These are phyloP conservation scores for Phyllostachys edulis DNA, from an alignment of 176 grass and related monocot genomes.

Conservation along the genomic window DNA sequence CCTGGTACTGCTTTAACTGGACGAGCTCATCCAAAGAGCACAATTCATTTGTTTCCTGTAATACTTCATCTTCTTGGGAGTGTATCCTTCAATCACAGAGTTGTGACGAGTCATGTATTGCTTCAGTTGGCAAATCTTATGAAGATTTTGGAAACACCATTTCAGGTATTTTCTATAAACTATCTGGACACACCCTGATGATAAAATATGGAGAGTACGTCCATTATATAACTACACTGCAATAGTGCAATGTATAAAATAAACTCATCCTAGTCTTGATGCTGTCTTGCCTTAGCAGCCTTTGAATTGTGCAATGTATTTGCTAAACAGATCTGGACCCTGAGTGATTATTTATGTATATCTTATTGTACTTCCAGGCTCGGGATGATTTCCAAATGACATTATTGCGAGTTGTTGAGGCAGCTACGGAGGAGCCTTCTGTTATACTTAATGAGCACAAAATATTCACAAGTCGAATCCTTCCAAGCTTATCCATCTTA, in stretches of 20 bases:
- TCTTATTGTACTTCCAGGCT: conserved; percentile 57
- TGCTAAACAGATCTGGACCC: neutral
- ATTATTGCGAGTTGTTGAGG: conserved; percentile 75
- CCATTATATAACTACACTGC: conserved; percentile 1
- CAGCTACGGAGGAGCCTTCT: conserved; percentile 83
- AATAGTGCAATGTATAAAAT: conserved; percentile 2
- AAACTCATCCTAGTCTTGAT: conserved; percentile 5
- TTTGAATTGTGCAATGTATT: conserved; percentile 22
- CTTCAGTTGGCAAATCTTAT: conserved; percentile 84
- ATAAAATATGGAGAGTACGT: conserved; percentile 2
- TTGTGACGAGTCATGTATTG: conserved; percentile 78
- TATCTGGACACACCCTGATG: neutral
- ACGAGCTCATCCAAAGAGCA: conserved; percentile 74
- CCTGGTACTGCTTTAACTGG: conserved; percentile 58
- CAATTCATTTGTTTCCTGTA: conserved; percentile 82
- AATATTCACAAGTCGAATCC: conserved; percentile 69
- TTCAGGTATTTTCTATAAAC: conserved; percentile 58
- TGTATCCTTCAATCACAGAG: conserved; percentile 72
- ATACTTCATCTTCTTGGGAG: conserved; percentile 97
- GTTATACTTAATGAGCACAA: conserved; percentile 66
- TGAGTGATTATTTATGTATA: conserved; percentile 13
- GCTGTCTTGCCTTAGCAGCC: neutral
- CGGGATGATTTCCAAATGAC: conserved; percentile 99
- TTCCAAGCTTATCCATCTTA: conserved; percentile 71
- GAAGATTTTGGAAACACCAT: conserved; percentile 84